A percentile compares a stretch with the other conserved stretches of the same genome.
phyloP scores from a whole-genome alignment of 192 early-diverging fungal genomes.

The Coemansia sp. region DNA sequence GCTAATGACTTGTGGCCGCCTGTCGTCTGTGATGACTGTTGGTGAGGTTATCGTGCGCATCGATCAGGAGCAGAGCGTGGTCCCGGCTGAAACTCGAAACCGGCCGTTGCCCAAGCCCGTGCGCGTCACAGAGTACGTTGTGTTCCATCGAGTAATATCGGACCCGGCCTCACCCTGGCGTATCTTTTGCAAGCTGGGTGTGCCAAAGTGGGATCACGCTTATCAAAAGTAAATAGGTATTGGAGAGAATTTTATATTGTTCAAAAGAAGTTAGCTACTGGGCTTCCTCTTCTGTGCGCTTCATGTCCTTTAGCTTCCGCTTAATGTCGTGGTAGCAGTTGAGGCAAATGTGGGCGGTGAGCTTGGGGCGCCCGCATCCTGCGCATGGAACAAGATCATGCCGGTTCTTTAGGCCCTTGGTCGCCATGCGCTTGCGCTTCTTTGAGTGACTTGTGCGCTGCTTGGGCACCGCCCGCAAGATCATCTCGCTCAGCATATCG shows the following conservation, averaged over 20 bases:
- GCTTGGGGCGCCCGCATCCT: constrained; percentile 70
- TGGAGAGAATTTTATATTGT: background rate
- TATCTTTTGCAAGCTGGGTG: constrained; percentile 62
- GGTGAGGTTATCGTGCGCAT: constrained; percentile 67
- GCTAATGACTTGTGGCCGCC: constrained; percentile 57
- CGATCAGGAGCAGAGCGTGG: constrained; percentile 61
- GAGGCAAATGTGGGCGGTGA: constrained; percentile 75
- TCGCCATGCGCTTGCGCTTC: constrained; percentile 80
- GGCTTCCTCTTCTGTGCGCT: constrained; percentile 13
- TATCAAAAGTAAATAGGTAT: background rate
- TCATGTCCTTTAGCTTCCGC: constrained; percentile 38
- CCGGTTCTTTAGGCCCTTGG: constrained; percentile 71
- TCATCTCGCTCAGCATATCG: constrained; percentile 55
- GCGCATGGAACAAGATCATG: constrained; percentile 71
- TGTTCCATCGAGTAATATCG: constrained; percentile 63
- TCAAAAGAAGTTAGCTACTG: background rate
- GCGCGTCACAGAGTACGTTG: constrained; percentile 66
- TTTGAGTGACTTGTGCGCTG: constrained; percentile 90
- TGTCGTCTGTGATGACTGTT: constrained; percentile 47
- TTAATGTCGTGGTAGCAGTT: constrained; percentile 73
- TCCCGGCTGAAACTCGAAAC: constrained; percentile 27
- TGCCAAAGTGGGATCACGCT: constrained; percentile 34
- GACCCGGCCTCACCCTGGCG: constrained; percentile 62
- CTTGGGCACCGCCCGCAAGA: constrained; percentile 86
- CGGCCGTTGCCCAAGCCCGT: constrained; percentile 54